Evolutionary conservation across 2,329 filamentous ascomycete genomes (phyloP).

Genomic region (Capronia epimyces): DNA sequence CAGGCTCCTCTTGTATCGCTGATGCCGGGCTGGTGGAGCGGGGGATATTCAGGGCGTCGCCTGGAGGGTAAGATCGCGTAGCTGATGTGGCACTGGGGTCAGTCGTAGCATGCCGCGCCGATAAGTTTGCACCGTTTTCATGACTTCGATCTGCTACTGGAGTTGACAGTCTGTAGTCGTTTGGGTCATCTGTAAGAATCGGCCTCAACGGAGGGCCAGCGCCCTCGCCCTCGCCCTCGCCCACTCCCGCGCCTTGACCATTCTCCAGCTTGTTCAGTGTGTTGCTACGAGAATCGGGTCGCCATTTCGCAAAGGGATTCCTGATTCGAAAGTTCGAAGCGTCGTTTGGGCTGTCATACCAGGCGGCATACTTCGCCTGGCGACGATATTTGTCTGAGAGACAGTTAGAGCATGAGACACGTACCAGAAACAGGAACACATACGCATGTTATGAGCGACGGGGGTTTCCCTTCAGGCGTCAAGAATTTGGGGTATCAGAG

Average conservation of each 20-base stretch:
- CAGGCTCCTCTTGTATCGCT: slow-evolving; percentile 8
- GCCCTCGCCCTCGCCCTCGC: not conserved
- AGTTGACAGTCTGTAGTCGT: slow-evolving; percentile 13
- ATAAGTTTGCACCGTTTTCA: slow-evolving; percentile 5
- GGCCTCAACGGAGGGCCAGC: slow-evolving; percentile 7
- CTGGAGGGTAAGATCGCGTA: slow-evolving; percentile 6
- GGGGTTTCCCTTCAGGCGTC: not conserved
- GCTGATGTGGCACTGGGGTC: slow-evolving; percentile 14
- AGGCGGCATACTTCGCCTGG: slow-evolving; percentile 26
- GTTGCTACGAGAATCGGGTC: slow-evolving; percentile 10
- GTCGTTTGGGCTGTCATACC: slow-evolving; percentile 24
- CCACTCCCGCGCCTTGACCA: slow-evolving; percentile 8
- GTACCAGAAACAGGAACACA: slow-evolving; percentile 1
- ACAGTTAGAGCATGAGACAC: not conserved
- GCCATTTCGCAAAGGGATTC: slow-evolving; percentile 25
- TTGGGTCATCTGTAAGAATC: slow-evolving; percentile 18
- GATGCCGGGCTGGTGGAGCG: slow-evolving; percentile 15
- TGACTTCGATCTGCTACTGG: slow-evolving; percentile 2
- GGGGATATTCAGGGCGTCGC: slow-evolving; percentile 16
- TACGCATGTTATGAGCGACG: slow-evolving; percentile 18
- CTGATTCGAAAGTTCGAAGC: slow-evolving; percentile 10
- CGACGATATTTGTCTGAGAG: slow-evolving; percentile 25
- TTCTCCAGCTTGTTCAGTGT: slow-evolving; percentile 12
- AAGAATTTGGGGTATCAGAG: not conserved
- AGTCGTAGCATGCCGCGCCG: slow-evolving; percentile 12